Conservation (phyloP, 768 basidiomycete genomes). For the Pulveroboletus frians region DNA sequence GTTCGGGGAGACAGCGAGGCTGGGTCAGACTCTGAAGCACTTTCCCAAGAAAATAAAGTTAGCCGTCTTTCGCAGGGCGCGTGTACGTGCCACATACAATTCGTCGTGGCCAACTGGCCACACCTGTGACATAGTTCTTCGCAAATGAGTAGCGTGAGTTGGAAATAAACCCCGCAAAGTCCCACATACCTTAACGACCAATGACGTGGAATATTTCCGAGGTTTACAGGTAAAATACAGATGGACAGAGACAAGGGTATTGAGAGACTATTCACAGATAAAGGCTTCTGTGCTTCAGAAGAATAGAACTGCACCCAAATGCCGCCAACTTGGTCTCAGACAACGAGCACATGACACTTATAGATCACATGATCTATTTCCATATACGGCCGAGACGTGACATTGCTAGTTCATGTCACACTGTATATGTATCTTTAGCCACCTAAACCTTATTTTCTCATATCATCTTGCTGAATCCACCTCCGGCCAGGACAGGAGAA, state of each 20-base stretch:
- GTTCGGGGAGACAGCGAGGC: constrained; percentile 28
- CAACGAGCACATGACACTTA: constrained; percentile 14
- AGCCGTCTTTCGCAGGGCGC: not conserved
- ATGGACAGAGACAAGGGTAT: not conserved
- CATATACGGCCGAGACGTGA: constrained; percentile 6
- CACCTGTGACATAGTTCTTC: constrained; percentile 23
- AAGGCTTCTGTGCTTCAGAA: constrained; percentile 2
- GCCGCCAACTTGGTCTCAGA: constrained; percentile 4
- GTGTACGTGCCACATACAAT: constrained; percentile 16
- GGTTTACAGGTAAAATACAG: not conserved
- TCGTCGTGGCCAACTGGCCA: constrained; percentile 17
- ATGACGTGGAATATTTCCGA: not conserved
- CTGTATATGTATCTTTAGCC: constrained; percentile 31
- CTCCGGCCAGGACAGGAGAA: constrained; percentile 14
- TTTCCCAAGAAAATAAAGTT: constrained; percentile 7
- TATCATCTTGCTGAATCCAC: constrained; percentile 23
- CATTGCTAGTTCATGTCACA: constrained; percentile 27
- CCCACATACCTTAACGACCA: constrained; percentile 3
- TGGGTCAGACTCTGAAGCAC: constrained; percentile 24
- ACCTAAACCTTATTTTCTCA: constrained; percentile 27
- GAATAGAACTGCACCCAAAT: not conserved
- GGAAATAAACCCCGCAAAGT: not conserved
- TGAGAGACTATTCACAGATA: constrained; percentile 9
- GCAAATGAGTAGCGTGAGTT: constrained; percentile 6
- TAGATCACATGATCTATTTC: constrained; percentile 14